phyloP scores from a whole-genome alignment of 495 filamentous ascomycete species.

The Trichocladium uniseriatum region DNA sequence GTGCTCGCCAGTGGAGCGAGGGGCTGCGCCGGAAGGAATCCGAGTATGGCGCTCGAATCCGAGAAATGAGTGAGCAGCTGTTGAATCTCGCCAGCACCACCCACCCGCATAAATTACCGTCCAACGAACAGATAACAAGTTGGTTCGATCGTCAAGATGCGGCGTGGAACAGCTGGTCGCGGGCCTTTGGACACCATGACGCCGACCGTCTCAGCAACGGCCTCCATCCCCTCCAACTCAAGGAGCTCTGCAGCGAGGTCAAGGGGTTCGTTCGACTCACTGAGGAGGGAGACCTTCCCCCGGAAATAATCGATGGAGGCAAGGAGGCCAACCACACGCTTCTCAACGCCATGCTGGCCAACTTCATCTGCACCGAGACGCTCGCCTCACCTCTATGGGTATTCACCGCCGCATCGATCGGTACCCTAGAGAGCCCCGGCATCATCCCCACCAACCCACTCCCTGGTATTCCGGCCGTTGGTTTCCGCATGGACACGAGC shows the following conservation, averaged over 20 bases:
- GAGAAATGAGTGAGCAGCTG: conserved; percentile 6
- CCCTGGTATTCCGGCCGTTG: not conserved
- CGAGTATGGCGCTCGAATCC: conserved; percentile 7
- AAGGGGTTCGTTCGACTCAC: conserved; percentile 9
- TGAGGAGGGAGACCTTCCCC: not conserved
- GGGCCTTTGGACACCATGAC: not conserved
- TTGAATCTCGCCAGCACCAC: not conserved
- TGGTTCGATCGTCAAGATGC: conserved; percentile 9
- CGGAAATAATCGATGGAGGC: not conserved
- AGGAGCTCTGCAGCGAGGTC: conserved; percentile 5
- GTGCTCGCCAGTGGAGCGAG: not conserved
- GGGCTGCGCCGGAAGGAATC: conserved; percentile 3
- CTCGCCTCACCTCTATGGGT: conserved; percentile 10
- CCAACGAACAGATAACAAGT: not conserved
- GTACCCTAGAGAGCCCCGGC: conserved; percentile 3
- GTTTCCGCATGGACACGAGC: not conserved
- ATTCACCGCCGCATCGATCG: not conserved
- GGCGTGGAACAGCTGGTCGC: not conserved
- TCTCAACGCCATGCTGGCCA: conserved; percentile 6
- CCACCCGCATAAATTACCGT: not conserved
- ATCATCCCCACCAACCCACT: not conserved
- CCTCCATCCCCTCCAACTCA: conserved; percentile 9
- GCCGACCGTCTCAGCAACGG: not conserved
- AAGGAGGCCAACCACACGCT: conserved; percentile 1
- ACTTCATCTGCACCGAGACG: conserved; percentile 9